Base-by-base conservation (phyloP, 331 rosid species). In the Spiraea crenata region DNA sequence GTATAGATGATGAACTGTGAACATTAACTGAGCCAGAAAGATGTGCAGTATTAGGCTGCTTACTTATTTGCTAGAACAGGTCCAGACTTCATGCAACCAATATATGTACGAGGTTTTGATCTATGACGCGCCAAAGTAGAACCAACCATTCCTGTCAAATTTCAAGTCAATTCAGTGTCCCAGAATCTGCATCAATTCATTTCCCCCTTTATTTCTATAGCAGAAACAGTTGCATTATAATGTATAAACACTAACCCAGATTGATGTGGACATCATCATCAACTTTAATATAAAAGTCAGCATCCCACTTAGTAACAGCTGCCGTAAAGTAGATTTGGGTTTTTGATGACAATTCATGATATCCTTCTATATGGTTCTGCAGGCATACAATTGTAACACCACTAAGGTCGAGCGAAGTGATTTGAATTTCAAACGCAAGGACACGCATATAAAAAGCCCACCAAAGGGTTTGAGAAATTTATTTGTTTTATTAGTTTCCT, bases 41-140 rank as follows among this genome's bases (percentile, higher is more conserved):
- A 65, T 14, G 39, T 34, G 54, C 2, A 69, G 13, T 45, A 54
- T 40, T 57, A 9, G 9, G 61, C 61, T 38, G 54, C 87, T 82
- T 82, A 85, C 90, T 82, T 78, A 76, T 85, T 86, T 66, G 80
- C 81, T 9, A 85, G 80, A 58, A 85, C 87, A 42, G 90, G 87
- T 68, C 90, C 90, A 52, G 90, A 85, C 72, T 85, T 85, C 90
- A 85, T 85, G 77, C 90, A 85, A 59, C 90, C 90, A 50, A 85
- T 65, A 72, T 85, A 85, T 6, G 84, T 86, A 41, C 90, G 90
- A 13, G 83, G 78, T 64, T 85, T 85, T 42, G 85, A 85, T 80
- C 90, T 77, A 69, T 82, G 90, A 19, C 90, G 85, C n/a, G 83
- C 69, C 80, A 85, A 75, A 57, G 83, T 82, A 77, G 90, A 85